Evolutionary conservation across 176 grass and related monocot species (phyloP).

Genomic region (Cenchrus americanus): DNA sequence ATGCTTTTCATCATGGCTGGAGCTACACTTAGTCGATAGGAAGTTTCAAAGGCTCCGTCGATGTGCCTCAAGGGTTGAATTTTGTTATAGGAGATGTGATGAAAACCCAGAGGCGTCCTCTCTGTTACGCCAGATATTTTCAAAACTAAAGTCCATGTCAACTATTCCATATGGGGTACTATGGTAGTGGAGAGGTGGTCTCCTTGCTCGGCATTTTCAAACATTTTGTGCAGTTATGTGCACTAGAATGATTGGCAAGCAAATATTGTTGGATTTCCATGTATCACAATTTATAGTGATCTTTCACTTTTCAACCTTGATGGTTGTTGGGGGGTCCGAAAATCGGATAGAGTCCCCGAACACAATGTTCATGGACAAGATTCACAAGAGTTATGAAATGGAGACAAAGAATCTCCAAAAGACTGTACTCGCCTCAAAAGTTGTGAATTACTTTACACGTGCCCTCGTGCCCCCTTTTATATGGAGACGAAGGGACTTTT

Average conservation of each 20-base stretch:
- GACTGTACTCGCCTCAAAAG: no score
- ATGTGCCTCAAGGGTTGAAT: constrained; percentile 91
- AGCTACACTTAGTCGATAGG: constrained; percentile 78
- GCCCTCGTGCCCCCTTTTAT: no score
- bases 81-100: constrained; percentile 91
- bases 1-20: constrained; percentile 97
- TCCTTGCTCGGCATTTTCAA: background rate
- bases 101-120: constrained; percentile 74
- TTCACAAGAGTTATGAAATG: no score
- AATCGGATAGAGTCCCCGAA: no score
- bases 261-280: constrained; percentile 43
- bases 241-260: background rate
- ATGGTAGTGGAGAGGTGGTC: constrained; percentile 94
- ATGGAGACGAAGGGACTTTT: no score
- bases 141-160: constrained; percentile 90
- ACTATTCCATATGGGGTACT: constrained; percentile 97
- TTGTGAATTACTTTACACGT: no score
- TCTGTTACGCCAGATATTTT: constrained; percentile 66
- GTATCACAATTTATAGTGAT: constrained; percentile 94
- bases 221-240: constrained; percentile 5
- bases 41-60: constrained; percentile 84
- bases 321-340: no score
- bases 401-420: no score
- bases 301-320: constrained; percentile 84
- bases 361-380: no score